Evolutionary conservation across 768 basidiomycete genomes (phyloP).

Genomic region (Crassisporium funariophilum): DNA sequence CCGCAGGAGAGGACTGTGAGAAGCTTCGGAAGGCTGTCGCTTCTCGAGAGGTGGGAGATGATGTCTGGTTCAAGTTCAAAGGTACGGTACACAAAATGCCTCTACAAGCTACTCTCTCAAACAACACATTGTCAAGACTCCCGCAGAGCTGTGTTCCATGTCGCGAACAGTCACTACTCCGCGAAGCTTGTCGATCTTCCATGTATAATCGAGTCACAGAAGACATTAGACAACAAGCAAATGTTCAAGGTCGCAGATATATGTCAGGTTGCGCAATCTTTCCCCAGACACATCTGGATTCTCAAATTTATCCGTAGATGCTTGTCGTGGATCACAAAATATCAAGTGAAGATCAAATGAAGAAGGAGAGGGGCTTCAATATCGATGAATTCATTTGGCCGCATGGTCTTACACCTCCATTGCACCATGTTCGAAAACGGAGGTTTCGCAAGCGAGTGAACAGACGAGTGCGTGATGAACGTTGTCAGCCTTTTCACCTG

Average conservation of each 20-base stretch:
- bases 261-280: slow-evolving; percentile 69
- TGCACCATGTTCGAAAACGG: slow-evolving; percentile 88
- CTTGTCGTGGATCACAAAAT: slow-evolving; percentile 82
- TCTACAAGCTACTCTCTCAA: neutral
- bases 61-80: slow-evolving; percentile 98
- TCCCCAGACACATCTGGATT: slow-evolving; percentile 14
- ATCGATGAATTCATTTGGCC: slow-evolving; percentile 98
- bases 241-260: slow-evolving; percentile 99
- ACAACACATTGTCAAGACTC: slow-evolving; percentile 60
- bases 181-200: slow-evolving; percentile 97
- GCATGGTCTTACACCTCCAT: slow-evolving; percentile 92
- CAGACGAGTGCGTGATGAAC: slow-evolving; percentile 55
- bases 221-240: slow-evolving; percentile 93
- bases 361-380: slow-evolving; percentile 71
- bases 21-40: slow-evolving; percentile 80
- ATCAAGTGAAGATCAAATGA: slow-evolving; percentile 66
- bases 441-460: slow-evolving; percentile 91
- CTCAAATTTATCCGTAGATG: slow-evolving; percentile 59
- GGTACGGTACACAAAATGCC: slow-evolving; percentile 64
- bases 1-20: slow-evolving; percentile 80
- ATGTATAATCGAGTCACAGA: slow-evolving; percentile 91
- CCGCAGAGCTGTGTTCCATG: slow-evolving; percentile 86
- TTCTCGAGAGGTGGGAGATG: slow-evolving; percentile 74
- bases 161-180: slow-evolving; percentile 77
- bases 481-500: neutral